Percentiles rank a stretch among this genome's conserved stretches.
phyloP scores from a whole-genome alignment of 192 early-diverging fungal species.

The Coemansia guatemalensis region DNA sequence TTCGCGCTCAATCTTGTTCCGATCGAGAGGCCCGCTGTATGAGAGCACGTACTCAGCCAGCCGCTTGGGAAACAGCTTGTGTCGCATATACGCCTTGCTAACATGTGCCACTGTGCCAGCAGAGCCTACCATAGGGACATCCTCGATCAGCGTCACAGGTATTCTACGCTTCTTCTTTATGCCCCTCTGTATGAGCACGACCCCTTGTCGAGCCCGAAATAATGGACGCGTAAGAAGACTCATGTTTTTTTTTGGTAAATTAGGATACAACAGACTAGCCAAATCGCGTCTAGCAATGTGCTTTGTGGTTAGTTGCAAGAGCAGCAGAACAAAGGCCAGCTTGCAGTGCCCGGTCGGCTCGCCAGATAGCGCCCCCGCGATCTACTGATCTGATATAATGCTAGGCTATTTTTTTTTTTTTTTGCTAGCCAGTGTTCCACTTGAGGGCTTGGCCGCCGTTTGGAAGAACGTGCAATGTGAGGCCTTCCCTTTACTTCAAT shows the following conservation, averaged over 20 bases:
- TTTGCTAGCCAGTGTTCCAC: not conserved
- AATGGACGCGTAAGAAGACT: conserved; percentile 24
- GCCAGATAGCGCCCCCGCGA: not conserved
- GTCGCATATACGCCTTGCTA: conserved; percentile 44
- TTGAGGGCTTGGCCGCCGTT: too few relatives aligned
- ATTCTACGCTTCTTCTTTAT: conserved; percentile 41
- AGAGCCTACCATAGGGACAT: conserved; percentile 34
- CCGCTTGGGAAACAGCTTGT: conserved; percentile 51
- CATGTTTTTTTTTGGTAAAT: conserved; percentile 14
- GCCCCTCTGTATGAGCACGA: conserved; percentile 30
- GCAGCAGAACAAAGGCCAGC: not conserved
- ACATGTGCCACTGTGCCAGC: conserved; percentile 42
- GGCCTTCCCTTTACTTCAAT: not conserved
- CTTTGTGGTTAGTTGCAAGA: not conserved
- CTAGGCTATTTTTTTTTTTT: not conserved
- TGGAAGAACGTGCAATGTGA: too few relatives aligned
- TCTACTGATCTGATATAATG: not conserved
- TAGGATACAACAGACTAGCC: not conserved
- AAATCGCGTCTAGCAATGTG: not conserved
- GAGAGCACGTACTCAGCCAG: conserved; percentile 43
- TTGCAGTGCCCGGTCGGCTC: not conserved
- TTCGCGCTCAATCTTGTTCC: conserved; percentile 19
- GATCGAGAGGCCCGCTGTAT: conserved; percentile 39
- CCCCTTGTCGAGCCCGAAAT: conserved; percentile 14
- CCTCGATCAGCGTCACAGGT: conserved; percentile 39